Evolutionary conservation across 768 basidiomycete species (phyloP).

Genomic region (Hydnomerulius pinastri): DNA sequence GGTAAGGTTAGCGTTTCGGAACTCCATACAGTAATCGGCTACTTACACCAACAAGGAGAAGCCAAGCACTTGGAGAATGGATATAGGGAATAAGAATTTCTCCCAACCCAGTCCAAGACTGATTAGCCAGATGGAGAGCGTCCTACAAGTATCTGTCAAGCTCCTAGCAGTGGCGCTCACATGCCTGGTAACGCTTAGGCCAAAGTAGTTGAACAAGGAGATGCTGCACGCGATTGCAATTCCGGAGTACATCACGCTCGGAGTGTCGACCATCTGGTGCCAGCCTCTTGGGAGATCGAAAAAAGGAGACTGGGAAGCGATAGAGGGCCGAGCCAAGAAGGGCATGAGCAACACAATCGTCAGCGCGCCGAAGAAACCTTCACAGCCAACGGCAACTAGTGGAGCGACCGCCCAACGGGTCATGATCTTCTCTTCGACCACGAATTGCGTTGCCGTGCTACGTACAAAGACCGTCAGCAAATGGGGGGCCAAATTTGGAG

Average conservation of each 20-base stretch:
- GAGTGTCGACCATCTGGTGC: slow-evolving; percentile 82
- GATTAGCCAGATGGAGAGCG: slow-evolving; percentile 94
- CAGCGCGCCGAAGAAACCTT: slow-evolving; percentile 88
- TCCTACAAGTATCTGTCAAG: slow-evolving; percentile 93
- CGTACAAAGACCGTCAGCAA: slow-evolving; percentile 7
- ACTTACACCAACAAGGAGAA: slow-evolving; percentile 90
- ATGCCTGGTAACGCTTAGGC: slow-evolving; percentile 87
- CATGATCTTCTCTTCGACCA: slow-evolving; percentile 97
- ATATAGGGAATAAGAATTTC: slow-evolving; percentile 76
- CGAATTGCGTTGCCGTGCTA: slow-evolving; percentile 90
- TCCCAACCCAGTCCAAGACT: slow-evolving; percentile 93
- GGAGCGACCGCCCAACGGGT: slow-evolving; percentile 82
- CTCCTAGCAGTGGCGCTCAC: slow-evolving; percentile 92
- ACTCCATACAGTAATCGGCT: slow-evolving; percentile 9
- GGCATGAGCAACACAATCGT: slow-evolving; percentile 82
- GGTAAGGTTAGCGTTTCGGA: slow-evolving; percentile 13
- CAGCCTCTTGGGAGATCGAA: slow-evolving; percentile 92
- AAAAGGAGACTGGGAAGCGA: slow-evolving; percentile 63
- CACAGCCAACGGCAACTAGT: slow-evolving; percentile 90
- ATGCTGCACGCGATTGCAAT: slow-evolving; percentile 78
- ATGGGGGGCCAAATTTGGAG: neutral
- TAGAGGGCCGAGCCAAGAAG: slow-evolving; percentile 68
- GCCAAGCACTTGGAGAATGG: slow-evolving; percentile 78
- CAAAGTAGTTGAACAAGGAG: slow-evolving; percentile 85
- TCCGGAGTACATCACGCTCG: slow-evolving; percentile 65